Conservation (phyloP, 208 protist genomes). For the Leishmania amazonensis region DNA sequence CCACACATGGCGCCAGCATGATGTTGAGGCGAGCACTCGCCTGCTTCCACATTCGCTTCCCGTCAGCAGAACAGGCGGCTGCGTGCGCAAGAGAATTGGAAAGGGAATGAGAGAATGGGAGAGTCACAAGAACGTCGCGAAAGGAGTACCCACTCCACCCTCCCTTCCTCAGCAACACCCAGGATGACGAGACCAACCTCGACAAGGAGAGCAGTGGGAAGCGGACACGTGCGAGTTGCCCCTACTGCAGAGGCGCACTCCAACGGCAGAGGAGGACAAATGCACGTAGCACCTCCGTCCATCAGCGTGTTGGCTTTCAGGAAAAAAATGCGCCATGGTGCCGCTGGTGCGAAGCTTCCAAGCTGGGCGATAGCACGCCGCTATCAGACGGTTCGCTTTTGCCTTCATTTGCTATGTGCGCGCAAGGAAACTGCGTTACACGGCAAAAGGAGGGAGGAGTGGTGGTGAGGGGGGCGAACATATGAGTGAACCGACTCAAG, state of each 20-base stretch:
- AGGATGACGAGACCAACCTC: background rate
- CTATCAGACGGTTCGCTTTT: background rate
- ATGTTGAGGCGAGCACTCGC: constrained; percentile 38
- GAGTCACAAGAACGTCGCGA: background rate
- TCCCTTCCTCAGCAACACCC: background rate
- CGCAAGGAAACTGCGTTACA: background rate
- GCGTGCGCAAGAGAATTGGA: background rate
- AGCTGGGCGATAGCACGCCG: background rate
- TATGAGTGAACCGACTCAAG: background rate
- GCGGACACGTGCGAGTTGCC: background rate
- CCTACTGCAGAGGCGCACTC: constrained; percentile 1
- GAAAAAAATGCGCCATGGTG: background rate
- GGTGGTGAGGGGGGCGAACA: background rate
- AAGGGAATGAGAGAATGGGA: background rate
- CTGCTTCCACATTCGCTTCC: constrained; percentile 46
- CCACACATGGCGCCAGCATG: constrained; percentile 37
- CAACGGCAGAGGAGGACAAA: background rate
- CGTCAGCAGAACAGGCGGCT: background rate
- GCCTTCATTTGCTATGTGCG: background rate
- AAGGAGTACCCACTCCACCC: background rate
- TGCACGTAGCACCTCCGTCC: background rate
- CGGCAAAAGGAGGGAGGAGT: background rate
- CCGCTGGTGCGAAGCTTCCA: background rate
- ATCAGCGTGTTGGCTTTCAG: background rate
- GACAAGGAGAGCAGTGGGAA: background rate